These are phyloP conservation scores for Sarocladium strictum DNA, from an alignment of 2,329 filamentous ascomycete species.

Conservation along the genomic window DNA sequence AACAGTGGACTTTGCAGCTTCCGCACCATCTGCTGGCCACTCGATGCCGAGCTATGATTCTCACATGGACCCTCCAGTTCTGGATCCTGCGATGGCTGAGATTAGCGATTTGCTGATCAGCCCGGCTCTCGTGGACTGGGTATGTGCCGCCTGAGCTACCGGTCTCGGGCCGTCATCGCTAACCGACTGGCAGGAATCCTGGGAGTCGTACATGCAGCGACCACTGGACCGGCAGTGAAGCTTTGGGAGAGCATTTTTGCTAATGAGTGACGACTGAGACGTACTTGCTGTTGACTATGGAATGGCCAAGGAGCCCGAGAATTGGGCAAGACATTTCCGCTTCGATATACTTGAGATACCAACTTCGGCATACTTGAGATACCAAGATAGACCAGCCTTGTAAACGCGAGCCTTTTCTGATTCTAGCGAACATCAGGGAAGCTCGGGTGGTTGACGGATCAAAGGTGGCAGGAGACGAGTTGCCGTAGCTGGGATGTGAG, in stretches of 20 bases:
- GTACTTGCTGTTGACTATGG: not conserved
- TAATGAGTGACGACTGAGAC: no score
- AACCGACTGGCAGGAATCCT: not conserved
- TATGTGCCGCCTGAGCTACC: not conserved
- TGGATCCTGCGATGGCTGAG: not conserved
- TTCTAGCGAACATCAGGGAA: no score
- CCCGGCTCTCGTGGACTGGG: constrained; percentile 5
- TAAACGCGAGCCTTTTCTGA: no score
- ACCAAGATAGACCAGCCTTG: no score
- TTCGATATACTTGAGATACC: no score
- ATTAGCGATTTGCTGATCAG: constrained; percentile 6
- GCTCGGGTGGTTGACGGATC: no score
- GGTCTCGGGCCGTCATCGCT: not conserved
- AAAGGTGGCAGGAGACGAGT: no score
- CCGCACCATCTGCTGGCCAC: not conserved
- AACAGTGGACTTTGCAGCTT: not conserved
- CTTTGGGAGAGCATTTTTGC: no score
- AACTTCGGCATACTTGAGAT: no score
- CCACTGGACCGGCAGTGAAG: not conserved
- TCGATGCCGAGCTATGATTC: not conserved
- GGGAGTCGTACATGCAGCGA: not conserved
- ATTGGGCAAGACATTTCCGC: no score
- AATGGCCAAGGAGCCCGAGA: no score
- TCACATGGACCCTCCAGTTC: not conserved
- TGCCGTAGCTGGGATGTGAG: no score